Percentiles rank a stretch among this genome's conserved stretches.
phyloP scores from a whole-genome alignment of 2,329 filamentous ascomycete species.

The Paracoccidioides lutzii region DNA sequence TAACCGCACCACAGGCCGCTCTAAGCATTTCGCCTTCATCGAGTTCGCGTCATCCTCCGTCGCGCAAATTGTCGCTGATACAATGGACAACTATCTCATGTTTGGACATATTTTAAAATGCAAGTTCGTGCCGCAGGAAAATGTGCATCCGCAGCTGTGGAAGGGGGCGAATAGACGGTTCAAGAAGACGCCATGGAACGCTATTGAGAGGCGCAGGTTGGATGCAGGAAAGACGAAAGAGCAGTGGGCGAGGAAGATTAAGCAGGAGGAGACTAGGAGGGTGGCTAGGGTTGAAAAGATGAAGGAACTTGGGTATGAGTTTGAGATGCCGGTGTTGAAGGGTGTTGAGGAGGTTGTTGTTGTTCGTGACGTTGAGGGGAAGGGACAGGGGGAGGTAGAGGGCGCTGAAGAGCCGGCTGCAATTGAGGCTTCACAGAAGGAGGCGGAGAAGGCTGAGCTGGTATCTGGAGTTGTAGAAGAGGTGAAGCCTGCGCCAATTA shows the following conservation, averaged over 20 bases:
- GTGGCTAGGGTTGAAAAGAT: slow-evolving; percentile 58
- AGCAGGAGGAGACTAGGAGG: slow-evolving; percentile 59
- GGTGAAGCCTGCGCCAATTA: slow-evolving; percentile 25
- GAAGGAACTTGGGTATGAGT: slow-evolving; percentile 72
- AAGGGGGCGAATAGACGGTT: slow-evolving; percentile 83
- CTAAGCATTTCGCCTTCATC: slow-evolving; percentile 90
- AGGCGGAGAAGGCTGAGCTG: slow-evolving; percentile 12
- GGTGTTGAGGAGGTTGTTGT: slow-evolving; percentile 40
- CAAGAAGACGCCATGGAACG: slow-evolving; percentile 77
- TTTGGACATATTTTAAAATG: slow-evolving; percentile 91
- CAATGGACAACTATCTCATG: slow-evolving; percentile 95
- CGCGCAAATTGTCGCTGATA: slow-evolving; percentile 84
- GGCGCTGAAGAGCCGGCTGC: slow-evolving; percentile 16
- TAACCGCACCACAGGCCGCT: slow-evolving; percentile 80
- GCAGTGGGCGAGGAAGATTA: slow-evolving; percentile 64
- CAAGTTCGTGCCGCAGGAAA: slow-evolving; percentile 60
- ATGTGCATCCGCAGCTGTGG: slow-evolving; percentile 71
- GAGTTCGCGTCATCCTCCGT: slow-evolving; percentile 68
- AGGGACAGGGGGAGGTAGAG: slow-evolving; percentile 20
- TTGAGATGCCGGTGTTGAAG: slow-evolving; percentile 61
- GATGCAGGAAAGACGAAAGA: slow-evolving; percentile 60
- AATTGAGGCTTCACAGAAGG: slow-evolving; percentile 18
- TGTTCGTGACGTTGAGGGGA: slow-evolving; percentile 27
- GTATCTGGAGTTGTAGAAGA: slow-evolving; percentile 13
- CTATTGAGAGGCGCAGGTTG: slow-evolving; percentile 65